phyloP scores from a whole-genome alignment of 1,284 basidiomycete species.

The Cryptococcus sp. region DNA sequence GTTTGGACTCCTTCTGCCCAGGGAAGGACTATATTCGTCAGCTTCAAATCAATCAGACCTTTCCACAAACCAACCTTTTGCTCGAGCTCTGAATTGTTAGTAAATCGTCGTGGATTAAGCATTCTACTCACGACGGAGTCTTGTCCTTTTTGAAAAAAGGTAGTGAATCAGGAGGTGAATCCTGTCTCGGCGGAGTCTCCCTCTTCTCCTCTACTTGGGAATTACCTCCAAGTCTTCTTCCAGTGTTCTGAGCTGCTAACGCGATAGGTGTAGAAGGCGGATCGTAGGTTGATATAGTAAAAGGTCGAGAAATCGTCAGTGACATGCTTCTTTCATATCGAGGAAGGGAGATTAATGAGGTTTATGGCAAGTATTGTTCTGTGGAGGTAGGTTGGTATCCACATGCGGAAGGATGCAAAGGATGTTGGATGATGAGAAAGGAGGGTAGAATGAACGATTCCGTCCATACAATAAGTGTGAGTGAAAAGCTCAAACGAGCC shows the following conservation, averaged over 20 bases:
- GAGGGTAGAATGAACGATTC: background rate
- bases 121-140: background rate
- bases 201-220: background rate
- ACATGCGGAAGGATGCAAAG: background rate
- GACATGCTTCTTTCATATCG: constrained; percentile 8
- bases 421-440: background rate
- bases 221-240: background rate
- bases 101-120: background rate
- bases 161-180: background rate
- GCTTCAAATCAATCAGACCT: background rate
- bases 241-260: constrained; percentile 6
- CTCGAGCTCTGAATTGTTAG: constrained; percentile 13
- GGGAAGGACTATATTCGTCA: constrained; percentile 24
- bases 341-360: background rate
- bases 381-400: background rate
- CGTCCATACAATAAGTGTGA: background rate
- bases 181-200: background rate
- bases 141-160: background rate
- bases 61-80: constrained; percentile 23
- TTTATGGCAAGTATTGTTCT: background rate
- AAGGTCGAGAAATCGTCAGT: constrained; percentile 25
- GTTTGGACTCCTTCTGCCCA: constrained; percentile 29
- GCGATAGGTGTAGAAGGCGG: constrained; percentile 23
- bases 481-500: background rate
- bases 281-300: constrained; percentile 26